phyloP scores from a whole-genome alignment of 495 filamentous ascomycete genomes.

The Penicillium coffeae region DNA sequence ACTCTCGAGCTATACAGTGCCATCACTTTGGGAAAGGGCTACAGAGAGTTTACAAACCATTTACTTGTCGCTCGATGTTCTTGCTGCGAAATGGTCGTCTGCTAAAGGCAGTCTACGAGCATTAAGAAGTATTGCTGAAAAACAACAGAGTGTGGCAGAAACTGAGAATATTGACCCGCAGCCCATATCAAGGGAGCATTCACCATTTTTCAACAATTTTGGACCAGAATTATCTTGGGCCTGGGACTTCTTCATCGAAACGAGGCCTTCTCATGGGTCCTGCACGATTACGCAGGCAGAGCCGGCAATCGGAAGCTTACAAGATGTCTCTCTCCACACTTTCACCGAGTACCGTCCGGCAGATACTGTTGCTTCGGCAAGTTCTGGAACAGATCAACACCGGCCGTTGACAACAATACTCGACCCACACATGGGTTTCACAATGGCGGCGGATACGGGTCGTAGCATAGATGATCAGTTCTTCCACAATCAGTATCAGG shows the following conservation, averaged over 20 bases:
- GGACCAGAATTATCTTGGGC: slow-evolving; percentile 16
- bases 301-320: neutral
- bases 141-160: slow-evolving; percentile 5
- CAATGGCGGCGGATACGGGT: slow-evolving; percentile 9
- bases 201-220: slow-evolving; percentile 9
- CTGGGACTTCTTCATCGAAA: slow-evolving; percentile 9
- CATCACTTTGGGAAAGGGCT: slow-evolving; percentile 12
- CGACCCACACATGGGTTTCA: slow-evolving; percentile 11
- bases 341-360: neutral
- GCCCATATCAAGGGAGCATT: slow-evolving; percentile 9
- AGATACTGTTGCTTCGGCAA: neutral
- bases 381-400: slow-evolving; percentile 9
- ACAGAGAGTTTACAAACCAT: slow-evolving; percentile 13
- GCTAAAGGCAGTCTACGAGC: slow-evolving; percentile 20
- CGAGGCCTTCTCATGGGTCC: neutral
- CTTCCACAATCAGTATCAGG: slow-evolving; percentile 20
- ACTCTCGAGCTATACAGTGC: slow-evolving; percentile 14
- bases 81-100: slow-evolving; percentile 22
- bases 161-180: neutral
- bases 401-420: slow-evolving; percentile 14
- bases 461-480: slow-evolving; percentile 1
- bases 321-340: neutral
- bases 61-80: slow-evolving; percentile 21
- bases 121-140: slow-evolving; percentile 18
- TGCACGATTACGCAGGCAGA: neutral